Conservation (phyloP, 441 rosid genomes). For the Populus hybrid region DNA sequence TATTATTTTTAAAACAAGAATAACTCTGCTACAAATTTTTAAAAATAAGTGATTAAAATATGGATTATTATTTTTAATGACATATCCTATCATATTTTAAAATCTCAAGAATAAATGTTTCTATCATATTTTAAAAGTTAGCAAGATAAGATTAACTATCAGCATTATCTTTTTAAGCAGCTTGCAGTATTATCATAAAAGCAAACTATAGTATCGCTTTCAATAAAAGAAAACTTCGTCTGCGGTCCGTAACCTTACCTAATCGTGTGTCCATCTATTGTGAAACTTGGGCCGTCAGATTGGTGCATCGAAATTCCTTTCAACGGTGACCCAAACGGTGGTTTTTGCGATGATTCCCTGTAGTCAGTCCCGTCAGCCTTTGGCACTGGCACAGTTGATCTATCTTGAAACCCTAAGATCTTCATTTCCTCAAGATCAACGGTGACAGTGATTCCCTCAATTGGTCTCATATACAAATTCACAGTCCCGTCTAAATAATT, state of each 20-base stretch:
- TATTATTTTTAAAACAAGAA: too few species aligned
- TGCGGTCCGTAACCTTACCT: slow-evolving; percentile 17
- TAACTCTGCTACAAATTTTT: too few species aligned
- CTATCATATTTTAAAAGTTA: too few species aligned
- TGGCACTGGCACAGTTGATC: slow-evolving; percentile 27
- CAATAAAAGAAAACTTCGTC: background rate
- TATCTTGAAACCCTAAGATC: slow-evolving; percentile 24
- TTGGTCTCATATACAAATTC: slow-evolving; percentile 38
- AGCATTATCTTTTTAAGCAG: background rate
- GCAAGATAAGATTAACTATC: background rate
- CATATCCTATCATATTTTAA: too few species aligned
- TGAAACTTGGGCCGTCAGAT: slow-evolving; percentile 31
- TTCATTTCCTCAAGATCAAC: slow-evolving; percentile 39
- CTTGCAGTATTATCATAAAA: background rate
- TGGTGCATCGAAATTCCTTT: slow-evolving; percentile 18
- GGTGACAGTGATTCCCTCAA: slow-evolving; percentile 34
- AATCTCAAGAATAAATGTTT: background rate
- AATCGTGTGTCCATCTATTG: slow-evolving; percentile 28
- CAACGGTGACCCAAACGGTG: slow-evolving; percentile 22
- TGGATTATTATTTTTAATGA: too few species aligned
- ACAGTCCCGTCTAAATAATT: slow-evolving; percentile 29
- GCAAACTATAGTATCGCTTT: background rate
- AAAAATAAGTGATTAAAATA: too few species aligned
- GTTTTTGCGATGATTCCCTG: slow-evolving; percentile 19
- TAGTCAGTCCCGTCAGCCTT: slow-evolving; percentile 44